Base-by-base conservation (phyloP, 306 rosid species). In the Leucaena leucocephala region DNA sequence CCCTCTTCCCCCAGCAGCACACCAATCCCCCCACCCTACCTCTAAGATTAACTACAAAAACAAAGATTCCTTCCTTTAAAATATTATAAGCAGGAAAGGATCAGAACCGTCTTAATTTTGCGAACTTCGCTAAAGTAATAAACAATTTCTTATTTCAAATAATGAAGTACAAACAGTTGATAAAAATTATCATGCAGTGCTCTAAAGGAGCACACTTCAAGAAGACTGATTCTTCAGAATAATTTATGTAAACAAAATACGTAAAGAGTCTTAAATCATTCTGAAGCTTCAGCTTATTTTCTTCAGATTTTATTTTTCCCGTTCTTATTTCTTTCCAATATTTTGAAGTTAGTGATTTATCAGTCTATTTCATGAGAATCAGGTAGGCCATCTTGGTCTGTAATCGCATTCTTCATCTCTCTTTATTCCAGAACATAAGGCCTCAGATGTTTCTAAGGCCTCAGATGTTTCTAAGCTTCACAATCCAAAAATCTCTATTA, bases 201-300 rank as follows among this genome's bases (percentile, higher is more conserved):
- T n/a, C 36, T 58, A 66, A 43, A 49, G 57, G 72, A 74, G 69
- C 65, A 61, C 45, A 74, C 75, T 40, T 68, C 68, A 82, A 80
- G 74, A 71, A 80, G 65, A 75, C 45, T 71, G 44, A 58, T 35
- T 66, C 65, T 40, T 63, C 59, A 33, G 27, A 33, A 79, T 54
- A 66, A 82, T 46, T 75, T 76, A 76, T 66, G 76, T 45, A 54
- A 62, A 27, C 34, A 19, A 50, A 27, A 52, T 63, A 75, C 52
- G n/a, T 40, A 46, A 43, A 52, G 63, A 40, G 49, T n/a, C 42
- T 40, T 58, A 17, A 59, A 36, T 67, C 58, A 72, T 77, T 66
- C 45, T 19, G 34, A 68, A 35, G 64, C 70, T 73, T 77, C 80
- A 66, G 48, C 44, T 67, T 48, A 59, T 68, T 57, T 80, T 82